These are phyloP conservation scores for Paecilomyces dactylethromorphus DNA, from an alignment of 2,329 filamentous ascomycete species.

Conservation along the genomic window DNA sequence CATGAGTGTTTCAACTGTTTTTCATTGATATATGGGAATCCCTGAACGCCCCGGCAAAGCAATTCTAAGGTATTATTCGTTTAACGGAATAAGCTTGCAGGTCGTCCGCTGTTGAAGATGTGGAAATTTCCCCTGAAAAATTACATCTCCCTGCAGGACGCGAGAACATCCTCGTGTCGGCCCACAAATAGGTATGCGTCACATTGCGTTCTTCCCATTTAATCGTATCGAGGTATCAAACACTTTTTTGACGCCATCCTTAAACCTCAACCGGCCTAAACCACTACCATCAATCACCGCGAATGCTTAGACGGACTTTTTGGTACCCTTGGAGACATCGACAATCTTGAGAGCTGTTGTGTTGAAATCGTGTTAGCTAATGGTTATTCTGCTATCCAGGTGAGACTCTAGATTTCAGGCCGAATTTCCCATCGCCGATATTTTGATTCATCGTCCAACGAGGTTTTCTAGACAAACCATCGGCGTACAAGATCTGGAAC, in stretches of 20 bases:
- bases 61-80: slow-evolving; percentile 9
- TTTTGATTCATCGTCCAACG: not conserved
- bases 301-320: slow-evolving; percentile 37
- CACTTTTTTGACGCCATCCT: slow-evolving; percentile 17
- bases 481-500: not conserved
- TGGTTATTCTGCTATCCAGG: not conserved
- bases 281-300: slow-evolving; percentile 17
- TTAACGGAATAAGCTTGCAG: slow-evolving; percentile 23
- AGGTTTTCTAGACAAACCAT: not conserved
- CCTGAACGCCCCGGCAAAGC: slow-evolving; percentile 24
- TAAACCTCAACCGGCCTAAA: slow-evolving; percentile 14
- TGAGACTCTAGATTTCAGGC: not conserved
- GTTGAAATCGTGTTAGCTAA: not conserved
- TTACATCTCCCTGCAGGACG: slow-evolving; percentile 10
- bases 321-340: slow-evolving; percentile 39
- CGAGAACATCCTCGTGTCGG: slow-evolving; percentile 23
- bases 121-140: not conserved
- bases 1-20: slow-evolving; percentile 32
- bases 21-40: slow-evolving; percentile 27
- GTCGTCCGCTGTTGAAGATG: slow-evolving; percentile 13
- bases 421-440: not conserved
- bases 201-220: slow-evolving; percentile 15
- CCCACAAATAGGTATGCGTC: slow-evolving; percentile 19
- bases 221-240: slow-evolving; percentile 20
- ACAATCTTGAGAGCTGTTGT: slow-evolving; percentile 37